Evolutionary conservation across 2,329 filamentous ascomycete species (phyloP), one percentile per base, ranked within the genome.

Genomic region (Lachnellula hyalina): DNA sequence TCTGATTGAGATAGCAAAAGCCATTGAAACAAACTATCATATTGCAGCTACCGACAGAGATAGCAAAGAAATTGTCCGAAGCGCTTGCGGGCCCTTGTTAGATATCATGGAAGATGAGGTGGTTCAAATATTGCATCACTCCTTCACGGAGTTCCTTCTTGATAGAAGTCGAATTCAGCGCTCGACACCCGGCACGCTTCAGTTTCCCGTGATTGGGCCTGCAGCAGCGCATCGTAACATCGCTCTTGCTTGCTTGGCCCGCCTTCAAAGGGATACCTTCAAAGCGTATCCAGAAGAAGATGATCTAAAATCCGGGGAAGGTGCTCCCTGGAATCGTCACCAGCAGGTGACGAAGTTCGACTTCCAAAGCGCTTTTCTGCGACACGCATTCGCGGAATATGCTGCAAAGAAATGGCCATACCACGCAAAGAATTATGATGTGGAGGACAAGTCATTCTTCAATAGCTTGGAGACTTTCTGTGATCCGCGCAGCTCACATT

Each of bases 61-160:
- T 5, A 47, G 40, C 11, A 40, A 58, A 44, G 66, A 49, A 47
- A 52, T 60, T 52, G 48, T 62, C 3, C 62, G 68, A 34, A 61
- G 59, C 5, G 67, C 69, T 7, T 75, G 72, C 54, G 73, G 73
- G 0, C 69, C 72, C 5, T 57, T 77, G 25, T 57, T 77, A 0
- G 74, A 77, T 54, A 65, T 76, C 19, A 59, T 74, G 2, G 72
- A 74, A 25, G 73, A 77, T 49, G 75, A 75, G 52, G 74, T 72
- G 0, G 53, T 77, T 17, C 69, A 69, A 17, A 69, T 77, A 7
- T 72, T 77, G 9, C 75, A 78, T 57, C 75, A 77, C 52, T 77
- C 75, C 1, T 71, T 77, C 44, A 76, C 74, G 4, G 75, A 78
- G 55, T 77, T 73, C 50, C 58, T 77, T 21, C 67, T 69, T 2